Evolutionary conservation across 2,329 filamentous ascomycete species (phyloP).

Genomic region (Hypoxylon sp.): DNA sequence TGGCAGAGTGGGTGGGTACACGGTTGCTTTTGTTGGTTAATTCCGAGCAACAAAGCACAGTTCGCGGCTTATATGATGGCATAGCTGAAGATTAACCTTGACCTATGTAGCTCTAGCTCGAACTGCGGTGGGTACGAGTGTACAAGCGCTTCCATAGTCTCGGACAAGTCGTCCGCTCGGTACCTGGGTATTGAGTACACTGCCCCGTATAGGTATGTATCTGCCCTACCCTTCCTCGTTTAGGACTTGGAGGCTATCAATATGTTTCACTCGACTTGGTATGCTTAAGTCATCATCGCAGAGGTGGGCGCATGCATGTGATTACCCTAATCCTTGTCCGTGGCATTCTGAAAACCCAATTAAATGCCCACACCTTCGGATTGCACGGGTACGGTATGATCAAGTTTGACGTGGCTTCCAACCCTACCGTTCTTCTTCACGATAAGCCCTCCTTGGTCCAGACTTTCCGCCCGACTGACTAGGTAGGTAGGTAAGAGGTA

Average conservation of each 20-base stretch:
- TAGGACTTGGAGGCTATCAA: slow-evolving; percentile 30
- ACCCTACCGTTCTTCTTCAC: slow-evolving; percentile 7
- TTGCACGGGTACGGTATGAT: slow-evolving; percentile 15
- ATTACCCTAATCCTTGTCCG: slow-evolving; percentile 28
- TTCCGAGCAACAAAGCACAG: slow-evolving; percentile 23
- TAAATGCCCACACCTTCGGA: slow-evolving; percentile 11
- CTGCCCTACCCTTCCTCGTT: slow-evolving; percentile 22
- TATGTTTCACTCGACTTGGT: slow-evolving; percentile 37
- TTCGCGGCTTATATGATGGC: slow-evolving; percentile 26
- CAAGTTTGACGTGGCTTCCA: slow-evolving; percentile 23
- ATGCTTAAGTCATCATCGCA: slow-evolving; percentile 35
- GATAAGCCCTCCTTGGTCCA: slow-evolving; percentile 31
- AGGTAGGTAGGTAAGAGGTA: neutral
- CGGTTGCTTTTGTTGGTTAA: slow-evolving; percentile 34
- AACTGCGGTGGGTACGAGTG: slow-evolving; percentile 23
- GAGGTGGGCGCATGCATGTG: slow-evolving; percentile 39
- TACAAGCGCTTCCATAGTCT: slow-evolving; percentile 36
- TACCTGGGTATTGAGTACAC: slow-evolving; percentile 21
- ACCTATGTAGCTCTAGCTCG: neutral
- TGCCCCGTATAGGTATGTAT: slow-evolving; percentile 30
- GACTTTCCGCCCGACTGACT: slow-evolving; percentile 7
- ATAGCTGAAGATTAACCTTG: slow-evolving; percentile 26
- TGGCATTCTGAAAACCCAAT: slow-evolving; percentile 27
- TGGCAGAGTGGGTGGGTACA: slow-evolving; percentile 24
- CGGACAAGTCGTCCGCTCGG: slow-evolving; percentile 21